Conservation (phyloP, 2,329 filamentous ascomycete genomes). For the Cladosporium cucumerinum region DNA sequence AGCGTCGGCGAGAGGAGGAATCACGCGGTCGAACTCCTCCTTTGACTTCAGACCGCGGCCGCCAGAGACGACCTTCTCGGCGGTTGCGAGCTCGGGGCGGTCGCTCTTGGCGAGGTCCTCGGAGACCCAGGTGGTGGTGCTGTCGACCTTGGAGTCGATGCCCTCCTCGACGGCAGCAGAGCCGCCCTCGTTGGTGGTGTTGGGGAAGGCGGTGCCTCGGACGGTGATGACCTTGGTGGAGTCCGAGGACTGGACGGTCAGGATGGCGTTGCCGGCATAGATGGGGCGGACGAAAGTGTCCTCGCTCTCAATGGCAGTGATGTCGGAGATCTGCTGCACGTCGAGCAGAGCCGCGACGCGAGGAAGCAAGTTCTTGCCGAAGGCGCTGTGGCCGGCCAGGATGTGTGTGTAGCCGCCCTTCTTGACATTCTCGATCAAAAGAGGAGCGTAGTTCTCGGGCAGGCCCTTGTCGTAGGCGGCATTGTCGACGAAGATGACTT, state of each 20-base stretch:
- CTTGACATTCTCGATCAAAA: conserved; percentile 94
- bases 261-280: conserved; percentile 95
- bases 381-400: conserved; percentile 85
- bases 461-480: conserved; percentile 90
- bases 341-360: conserved; percentile 89
- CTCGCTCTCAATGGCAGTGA: conserved; percentile 80
- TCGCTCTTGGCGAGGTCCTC: conserved; percentile 92
- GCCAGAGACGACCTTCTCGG: conserved; percentile 83
- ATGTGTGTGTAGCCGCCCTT: conserved; percentile 92
- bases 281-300: conserved; percentile 95
- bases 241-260: conserved; percentile 89
- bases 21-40: conserved; percentile 91
- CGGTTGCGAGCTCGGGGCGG: conserved; percentile 88
- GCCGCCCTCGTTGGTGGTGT: conserved; percentile 67
- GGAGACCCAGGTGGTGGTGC: conserved; percentile 81
- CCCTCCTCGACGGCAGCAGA: conserved; percentile 77
- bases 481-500: conserved; percentile 86
- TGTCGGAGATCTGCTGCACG: conserved; percentile 88
- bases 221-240: conserved; percentile 85
- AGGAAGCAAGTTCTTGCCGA: conserved; percentile 92
- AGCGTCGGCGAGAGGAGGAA: conserved; percentile 86
- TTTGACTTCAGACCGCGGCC: conserved; percentile 95
- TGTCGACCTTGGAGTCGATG: conserved; percentile 73
- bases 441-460: conserved; percentile 88
- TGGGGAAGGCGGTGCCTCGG: conserved; percentile 85